Conservation (phyloP, 257 asterid genomes). For the Petrea volubilis region DNA sequence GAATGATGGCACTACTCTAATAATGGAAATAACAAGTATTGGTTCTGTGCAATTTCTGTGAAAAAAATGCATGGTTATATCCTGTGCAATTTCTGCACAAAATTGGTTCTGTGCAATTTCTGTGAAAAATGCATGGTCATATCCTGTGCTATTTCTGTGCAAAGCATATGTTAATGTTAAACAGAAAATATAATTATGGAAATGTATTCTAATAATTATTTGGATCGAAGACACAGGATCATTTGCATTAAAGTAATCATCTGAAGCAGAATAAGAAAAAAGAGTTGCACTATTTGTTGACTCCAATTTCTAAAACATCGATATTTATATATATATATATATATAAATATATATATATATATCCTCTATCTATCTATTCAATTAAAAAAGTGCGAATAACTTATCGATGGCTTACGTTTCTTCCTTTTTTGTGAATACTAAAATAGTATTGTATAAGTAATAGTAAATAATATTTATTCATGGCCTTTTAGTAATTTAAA, state of each 20-base stretch:
- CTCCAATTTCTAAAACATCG: neutral
- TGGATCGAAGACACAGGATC: neutral
- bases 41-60: constrained; percentile 24
- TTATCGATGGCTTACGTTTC: no score
- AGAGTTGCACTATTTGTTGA: neutral
- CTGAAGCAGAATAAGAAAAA: neutral
- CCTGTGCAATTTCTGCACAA: constrained; percentile 6
- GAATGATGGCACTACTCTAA: neutral
- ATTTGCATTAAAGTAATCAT: neutral
- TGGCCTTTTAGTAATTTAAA: no score
- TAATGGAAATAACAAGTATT: neutral
- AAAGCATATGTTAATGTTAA: neutral
- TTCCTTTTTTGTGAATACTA: no score
- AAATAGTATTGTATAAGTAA: no score
- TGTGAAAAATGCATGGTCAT: constrained; percentile 23
- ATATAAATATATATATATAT: no score
- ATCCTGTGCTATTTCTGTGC: constrained; percentile 4
- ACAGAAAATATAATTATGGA: neutral
- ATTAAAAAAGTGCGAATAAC: no score
- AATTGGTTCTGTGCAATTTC: constrained; percentile 16
- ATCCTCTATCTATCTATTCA: no score
- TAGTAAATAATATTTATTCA: no score
- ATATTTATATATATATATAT: no score
- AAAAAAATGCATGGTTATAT: constrained; percentile 16
- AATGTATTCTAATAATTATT: neutral